A percentile compares a stretch with the other conserved stretches of the same genome.
Conservation (phyloP, 495 filamentous ascomycete species). For the Neurospora cerealis region DNA sequence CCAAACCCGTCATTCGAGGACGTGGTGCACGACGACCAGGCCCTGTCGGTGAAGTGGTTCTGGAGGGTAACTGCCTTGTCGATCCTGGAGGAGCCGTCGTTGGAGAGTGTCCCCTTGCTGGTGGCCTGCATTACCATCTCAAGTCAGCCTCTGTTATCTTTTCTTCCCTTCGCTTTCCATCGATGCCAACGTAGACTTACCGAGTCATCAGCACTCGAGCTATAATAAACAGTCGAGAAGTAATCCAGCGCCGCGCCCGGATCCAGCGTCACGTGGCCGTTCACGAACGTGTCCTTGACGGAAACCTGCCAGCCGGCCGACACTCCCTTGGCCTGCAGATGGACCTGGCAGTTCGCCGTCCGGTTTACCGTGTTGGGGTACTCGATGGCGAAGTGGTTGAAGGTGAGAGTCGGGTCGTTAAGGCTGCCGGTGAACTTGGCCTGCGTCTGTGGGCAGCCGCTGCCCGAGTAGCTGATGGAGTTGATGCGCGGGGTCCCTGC, state of each 20-base stretch:
- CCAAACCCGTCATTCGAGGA: constrained; percentile 18
- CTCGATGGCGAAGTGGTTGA: constrained; percentile 23
- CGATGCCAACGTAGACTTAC: constrained; percentile 11
- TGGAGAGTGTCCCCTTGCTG: constrained; percentile 16
- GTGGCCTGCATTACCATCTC: constrained; percentile 7
- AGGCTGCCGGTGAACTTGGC: constrained; percentile 25
- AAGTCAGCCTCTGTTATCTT: neutral
- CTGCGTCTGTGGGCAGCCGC: constrained; percentile 24
- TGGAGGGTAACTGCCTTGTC: constrained; percentile 22
- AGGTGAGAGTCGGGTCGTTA: constrained; percentile 24
- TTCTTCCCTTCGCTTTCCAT: neutral
- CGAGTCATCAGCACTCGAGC: constrained; percentile 26
- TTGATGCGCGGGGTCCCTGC: constrained; percentile 19
- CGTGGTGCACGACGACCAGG: constrained; percentile 32
- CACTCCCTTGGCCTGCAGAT: constrained; percentile 23
- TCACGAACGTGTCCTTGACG: constrained; percentile 22
- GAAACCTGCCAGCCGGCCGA: constrained; percentile 35
- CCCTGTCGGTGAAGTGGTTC: constrained; percentile 17
- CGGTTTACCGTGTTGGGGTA: constrained; percentile 15
- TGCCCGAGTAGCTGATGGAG: constrained; percentile 29
- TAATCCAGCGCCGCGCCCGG: constrained; percentile 25
- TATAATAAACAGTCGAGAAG: constrained; percentile 31
- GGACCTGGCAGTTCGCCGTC: constrained; percentile 32
- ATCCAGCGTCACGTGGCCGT: constrained; percentile 23
- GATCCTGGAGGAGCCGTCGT: constrained; percentile 15